Percentiles rank a stretch among this genome's conserved stretches.
Evolutionary conservation across 257 asterid species (phyloP).

Genomic region (Forsythia suspensa): DNA sequence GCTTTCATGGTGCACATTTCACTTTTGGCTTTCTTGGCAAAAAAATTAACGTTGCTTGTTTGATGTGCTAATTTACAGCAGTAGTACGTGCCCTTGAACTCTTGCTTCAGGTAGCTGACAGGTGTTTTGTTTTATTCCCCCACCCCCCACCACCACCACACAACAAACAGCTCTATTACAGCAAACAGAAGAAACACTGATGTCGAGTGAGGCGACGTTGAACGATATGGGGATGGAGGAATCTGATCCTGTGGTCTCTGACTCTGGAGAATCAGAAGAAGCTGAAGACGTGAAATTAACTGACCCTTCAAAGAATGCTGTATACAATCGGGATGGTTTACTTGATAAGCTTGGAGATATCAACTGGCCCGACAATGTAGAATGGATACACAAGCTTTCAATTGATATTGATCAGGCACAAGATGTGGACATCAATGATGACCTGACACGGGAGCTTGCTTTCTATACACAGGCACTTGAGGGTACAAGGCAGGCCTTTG

Average conservation of each 20-base stretch:
- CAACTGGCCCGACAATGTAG: constrained; percentile 66
- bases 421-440: constrained; percentile 81
- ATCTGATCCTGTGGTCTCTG: constrained; percentile 52
- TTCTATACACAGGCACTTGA: constrained; percentile 87
- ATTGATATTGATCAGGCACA: constrained; percentile 57
- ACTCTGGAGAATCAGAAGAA: constrained; percentile 58
- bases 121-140: background rate
- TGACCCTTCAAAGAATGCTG: constrained; percentile 77
- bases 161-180: background rate
- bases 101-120: background rate
- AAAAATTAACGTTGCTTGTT: background rate
- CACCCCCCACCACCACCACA: background rate
- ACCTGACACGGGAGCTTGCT: constrained; percentile 72
- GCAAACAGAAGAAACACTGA: background rate
- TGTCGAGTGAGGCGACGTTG: constrained; percentile 6
- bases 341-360: constrained; percentile 76
- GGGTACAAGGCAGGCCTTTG: constrained; percentile 66
- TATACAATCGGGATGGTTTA: constrained; percentile 64
- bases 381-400: constrained; percentile 77
- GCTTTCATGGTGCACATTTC: background rate
- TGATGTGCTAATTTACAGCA: no score
- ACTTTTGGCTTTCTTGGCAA: background rate
- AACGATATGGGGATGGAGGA: constrained; percentile 31
- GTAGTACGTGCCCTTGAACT: no score
- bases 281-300: constrained; percentile 56